Evolutionary conservation across 495 filamentous ascomycete genomes (phyloP).

Genomic region (Neurospora terricola): DNA sequence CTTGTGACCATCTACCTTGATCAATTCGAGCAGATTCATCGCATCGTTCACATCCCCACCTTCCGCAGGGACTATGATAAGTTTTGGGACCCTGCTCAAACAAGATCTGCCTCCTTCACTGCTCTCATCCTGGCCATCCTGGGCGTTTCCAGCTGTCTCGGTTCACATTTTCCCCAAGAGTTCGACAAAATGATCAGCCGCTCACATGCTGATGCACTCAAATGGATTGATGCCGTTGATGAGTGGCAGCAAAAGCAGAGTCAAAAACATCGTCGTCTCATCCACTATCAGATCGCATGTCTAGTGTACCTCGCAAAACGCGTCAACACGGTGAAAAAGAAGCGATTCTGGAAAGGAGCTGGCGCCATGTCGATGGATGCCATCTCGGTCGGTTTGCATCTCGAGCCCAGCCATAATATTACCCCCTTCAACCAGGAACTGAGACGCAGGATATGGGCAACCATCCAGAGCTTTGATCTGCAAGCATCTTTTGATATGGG

Average conservation of each 20-base stretch:
- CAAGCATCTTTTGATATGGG: constrained; percentile 51
- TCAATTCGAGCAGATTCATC: constrained; percentile 36
- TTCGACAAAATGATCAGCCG: constrained; percentile 27
- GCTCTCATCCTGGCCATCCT: constrained; percentile 35
- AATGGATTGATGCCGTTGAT: constrained; percentile 31
- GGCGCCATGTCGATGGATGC: constrained; percentile 46
- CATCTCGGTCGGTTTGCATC: constrained; percentile 46
- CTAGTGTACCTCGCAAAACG: constrained; percentile 35
- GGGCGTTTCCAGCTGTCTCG: constrained; percentile 29
- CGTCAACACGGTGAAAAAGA: constrained; percentile 37
- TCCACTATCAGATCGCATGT: constrained; percentile 37
- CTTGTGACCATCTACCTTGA: constrained; percentile 33
- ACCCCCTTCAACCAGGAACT: constrained; percentile 52
- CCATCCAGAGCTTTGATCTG: constrained; percentile 49
- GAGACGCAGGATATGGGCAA: constrained; percentile 55
- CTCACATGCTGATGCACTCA: constrained; percentile 22
- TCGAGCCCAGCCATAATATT: constrained; percentile 34
- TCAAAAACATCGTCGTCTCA: constrained; percentile 32
- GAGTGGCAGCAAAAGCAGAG: constrained; percentile 28
- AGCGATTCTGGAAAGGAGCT: constrained; percentile 46
- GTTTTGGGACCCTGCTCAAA: constrained; percentile 32
- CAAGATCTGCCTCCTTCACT: constrained; percentile 35
- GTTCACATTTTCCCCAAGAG: constrained; percentile 19
- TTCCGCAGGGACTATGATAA: constrained; percentile 33
- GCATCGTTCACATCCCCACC: constrained; percentile 36